A percentile compares a stretch with the other conserved stretches of the same genome.
Evolutionary conservation across 345 rosid genomes (phyloP).

Genomic region (Boechera retrofracta): DNA sequence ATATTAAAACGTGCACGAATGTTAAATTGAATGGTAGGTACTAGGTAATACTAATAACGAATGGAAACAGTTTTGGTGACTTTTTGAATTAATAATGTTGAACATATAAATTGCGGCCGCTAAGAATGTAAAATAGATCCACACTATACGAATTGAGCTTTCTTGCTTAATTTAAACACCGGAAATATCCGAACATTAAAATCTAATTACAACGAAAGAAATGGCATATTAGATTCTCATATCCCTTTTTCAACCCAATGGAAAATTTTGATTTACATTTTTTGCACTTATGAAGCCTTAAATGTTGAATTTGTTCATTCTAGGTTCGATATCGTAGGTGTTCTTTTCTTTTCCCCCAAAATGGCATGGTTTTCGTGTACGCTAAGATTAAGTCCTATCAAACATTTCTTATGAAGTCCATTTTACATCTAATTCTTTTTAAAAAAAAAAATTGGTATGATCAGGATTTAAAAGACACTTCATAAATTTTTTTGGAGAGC

Average conservation of each 20-base stretch:
- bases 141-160: neutral
- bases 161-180: neutral
- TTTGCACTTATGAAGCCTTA: too few species aligned
- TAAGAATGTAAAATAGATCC: neutral
- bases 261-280: too few species aligned
- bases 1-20: too few species aligned
- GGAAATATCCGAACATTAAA: neutral
- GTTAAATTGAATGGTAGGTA: too few species aligned
- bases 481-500: neutral
- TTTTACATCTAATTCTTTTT: too few species aligned
- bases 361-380: neutral
- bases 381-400: too few species aligned
- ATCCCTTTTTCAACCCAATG: too few species aligned
- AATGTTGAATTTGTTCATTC: too few species aligned
- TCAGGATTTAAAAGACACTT: neutral
- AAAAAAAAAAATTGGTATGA: neutral
- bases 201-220: neutral
- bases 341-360: neutral
- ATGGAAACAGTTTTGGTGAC: too few species aligned
- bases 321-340: neutral
- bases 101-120: neutral
- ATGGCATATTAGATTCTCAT: neutral
- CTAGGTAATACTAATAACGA: too few species aligned
- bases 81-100: too few species aligned
- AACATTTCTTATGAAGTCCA: too few species aligned